Evolutionary conservation across 129 eudicot species (phyloP).

Genomic region (Daucus carota): DNA sequence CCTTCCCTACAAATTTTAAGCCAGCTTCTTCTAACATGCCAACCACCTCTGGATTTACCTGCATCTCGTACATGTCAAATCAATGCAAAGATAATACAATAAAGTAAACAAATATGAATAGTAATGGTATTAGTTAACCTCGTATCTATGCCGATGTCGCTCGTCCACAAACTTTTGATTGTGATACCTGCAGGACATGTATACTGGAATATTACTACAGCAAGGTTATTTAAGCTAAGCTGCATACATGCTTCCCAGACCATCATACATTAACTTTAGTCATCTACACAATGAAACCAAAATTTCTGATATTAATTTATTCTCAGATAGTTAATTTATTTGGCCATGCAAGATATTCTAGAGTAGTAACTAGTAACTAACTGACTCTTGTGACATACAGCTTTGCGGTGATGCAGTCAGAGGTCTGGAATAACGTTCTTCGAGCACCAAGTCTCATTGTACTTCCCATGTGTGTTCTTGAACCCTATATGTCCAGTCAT

Average conservation of each 20-base stretch:
- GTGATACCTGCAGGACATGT: conserved; percentile 2
- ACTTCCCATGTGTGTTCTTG: conserved; percentile 94
- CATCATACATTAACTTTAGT: not conserved
- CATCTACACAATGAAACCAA: not conserved
- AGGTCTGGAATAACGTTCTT: conserved; percentile 63
- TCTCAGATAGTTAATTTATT: not conserved
- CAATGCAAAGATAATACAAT: not conserved
- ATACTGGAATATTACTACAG: not conserved
- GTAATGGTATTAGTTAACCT: conserved; percentile 3
- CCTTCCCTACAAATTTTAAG: conserved; percentile 83
- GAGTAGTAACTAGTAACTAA: not conserved
- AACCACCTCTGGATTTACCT: conserved; percentile 89
- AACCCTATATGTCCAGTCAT: conserved; percentile 36
- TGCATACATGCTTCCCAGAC: not conserved
- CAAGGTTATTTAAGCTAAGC: not conserved
- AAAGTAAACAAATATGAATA: not conserved
- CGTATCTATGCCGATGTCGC: conserved; percentile 18
- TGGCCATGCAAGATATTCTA: not conserved
- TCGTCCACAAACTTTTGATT: conserved; percentile 5
- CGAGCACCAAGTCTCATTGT: conserved; percentile 95
- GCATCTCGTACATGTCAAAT: conserved; percentile 9
- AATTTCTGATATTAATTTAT: not conserved
- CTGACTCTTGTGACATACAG: conserved; percentile 67
- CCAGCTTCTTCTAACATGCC: conserved; percentile 66
- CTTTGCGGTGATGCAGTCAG: conserved; percentile 74